Base-by-base conservation (phyloP, 1,284 basidiomycete genomes). In the Xerocomus alliaceus region DNA sequence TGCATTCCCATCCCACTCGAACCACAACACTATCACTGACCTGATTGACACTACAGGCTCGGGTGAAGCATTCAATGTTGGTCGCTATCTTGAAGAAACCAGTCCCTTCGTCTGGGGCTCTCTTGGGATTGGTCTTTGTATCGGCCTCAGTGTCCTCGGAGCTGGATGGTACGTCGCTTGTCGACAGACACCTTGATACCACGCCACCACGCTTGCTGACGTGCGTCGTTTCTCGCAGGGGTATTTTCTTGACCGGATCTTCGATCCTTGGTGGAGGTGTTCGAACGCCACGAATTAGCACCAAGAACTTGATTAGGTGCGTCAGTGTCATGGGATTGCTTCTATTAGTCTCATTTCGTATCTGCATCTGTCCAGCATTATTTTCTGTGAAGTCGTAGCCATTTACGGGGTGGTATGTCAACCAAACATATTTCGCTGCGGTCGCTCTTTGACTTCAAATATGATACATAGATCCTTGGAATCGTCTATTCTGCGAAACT, bases 301-400 rank as follows among this genome's bases (percentile, higher is more conserved):
- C 97, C 39, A 99, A 99, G 86, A 99, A 99, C 77, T 79, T 99
- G 76, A 98, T 98, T 71, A 96, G 93, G 95, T 94, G 61, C 29
- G 52, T 54, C 24, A 6, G 12, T 26, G 13, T 50, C 20, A 10
- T 20, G 4, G 17, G n/a, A 3, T 7, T 41, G 5, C 26, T 13
- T 22, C 13, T 1, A 28, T 11, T 1, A 9, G 17, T 34, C 52
- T 57, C 26, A 52, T 45, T 18, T 29, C 28, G 24, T 13, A 4
- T 32, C 5, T 31, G n/a, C 41, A 22, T 50, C 34, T 17, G 17
- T 35, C 45, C 35, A 97, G 95, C 66, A 96, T 99, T 81, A 98
- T 99, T 76, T 98, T 99, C 83, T 98, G 97, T 77, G 97, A 99
- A 83, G 97, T 98, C 68, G 94, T 97, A 26, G 95, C 95, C 63